Evolutionary conservation across 1,284 basidiomycete species (phyloP).

Genomic region (Microbotryum lychnidis-dioicae): DNA sequence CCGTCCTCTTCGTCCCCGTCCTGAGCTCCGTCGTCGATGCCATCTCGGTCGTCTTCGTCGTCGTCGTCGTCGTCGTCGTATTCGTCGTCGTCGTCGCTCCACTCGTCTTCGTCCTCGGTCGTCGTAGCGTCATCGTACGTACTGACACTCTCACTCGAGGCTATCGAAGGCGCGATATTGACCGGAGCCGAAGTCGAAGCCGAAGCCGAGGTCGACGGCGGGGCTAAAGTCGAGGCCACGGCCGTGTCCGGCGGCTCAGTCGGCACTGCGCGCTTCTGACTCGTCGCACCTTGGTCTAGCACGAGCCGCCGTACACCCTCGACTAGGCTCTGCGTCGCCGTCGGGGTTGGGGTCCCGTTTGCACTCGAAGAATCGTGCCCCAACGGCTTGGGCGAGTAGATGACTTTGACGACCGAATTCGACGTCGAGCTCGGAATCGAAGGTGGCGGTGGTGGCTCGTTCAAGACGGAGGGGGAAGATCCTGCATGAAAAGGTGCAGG

Average conservation of each 20-base stretch:
- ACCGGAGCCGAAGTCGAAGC: too few species aligned
- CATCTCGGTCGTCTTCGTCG: neutral
- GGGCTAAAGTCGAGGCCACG: too few species aligned
- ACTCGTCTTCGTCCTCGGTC: slow-evolving; percentile 2
- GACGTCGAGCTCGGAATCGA: slow-evolving; percentile 1
- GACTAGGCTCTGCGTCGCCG: neutral
- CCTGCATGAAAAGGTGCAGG: too few species aligned
- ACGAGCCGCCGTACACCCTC: neutral
- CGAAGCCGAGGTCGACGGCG: too few species aligned
- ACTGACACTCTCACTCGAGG: too few species aligned
- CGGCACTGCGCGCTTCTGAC: too few species aligned
- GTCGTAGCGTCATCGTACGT: neutral
- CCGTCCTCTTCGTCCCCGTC: slow-evolving; percentile 3
- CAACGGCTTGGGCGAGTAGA: slow-evolving; percentile 4
- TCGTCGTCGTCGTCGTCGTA: slow-evolving; percentile 10
- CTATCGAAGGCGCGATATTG: too few species aligned
- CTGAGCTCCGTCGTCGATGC: neutral
- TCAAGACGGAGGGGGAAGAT: too few species aligned
- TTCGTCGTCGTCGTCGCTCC: neutral
- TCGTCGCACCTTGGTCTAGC: neutral
- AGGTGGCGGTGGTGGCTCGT: neutral
- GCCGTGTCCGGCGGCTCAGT: too few species aligned
- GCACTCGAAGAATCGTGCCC: neutral
- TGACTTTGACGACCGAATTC: slow-evolving; percentile 1
- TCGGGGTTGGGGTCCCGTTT: neutral